Evolutionary conservation across 495 filamentous ascomycete species (phyloP).

Genomic region (Penicillium cosmopolitanum): DNA sequence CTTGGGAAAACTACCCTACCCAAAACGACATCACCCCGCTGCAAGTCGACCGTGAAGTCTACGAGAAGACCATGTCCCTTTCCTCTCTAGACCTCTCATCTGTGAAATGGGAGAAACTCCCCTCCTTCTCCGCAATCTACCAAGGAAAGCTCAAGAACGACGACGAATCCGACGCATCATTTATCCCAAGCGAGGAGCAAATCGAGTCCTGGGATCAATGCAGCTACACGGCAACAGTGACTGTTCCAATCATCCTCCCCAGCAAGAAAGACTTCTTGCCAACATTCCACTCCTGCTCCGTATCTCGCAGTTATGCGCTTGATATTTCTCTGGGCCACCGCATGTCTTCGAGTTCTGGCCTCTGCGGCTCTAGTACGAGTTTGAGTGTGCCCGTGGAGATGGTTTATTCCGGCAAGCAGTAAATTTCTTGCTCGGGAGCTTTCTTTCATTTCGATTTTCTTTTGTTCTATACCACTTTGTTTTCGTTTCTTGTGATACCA

Average conservation of each 20-base stretch:
- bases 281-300: constrained; percentile 79
- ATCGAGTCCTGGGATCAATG: constrained; percentile 1
- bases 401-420: constrained; percentile 2
- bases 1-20: constrained; percentile 41
- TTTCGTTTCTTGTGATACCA: background rate
- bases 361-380: constrained; percentile 6
- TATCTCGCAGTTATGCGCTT: constrained; percentile 70
- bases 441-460: background rate
- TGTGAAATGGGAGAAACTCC: constrained; percentile 58
- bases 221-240: constrained; percentile 60
- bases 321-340: constrained; percentile 55
- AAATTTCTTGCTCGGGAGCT: background rate
- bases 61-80: constrained; percentile 58
- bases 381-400: background rate
- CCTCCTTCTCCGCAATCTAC: constrained; percentile 9
- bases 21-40: constrained; percentile 29
- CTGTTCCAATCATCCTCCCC: constrained; percentile 70
- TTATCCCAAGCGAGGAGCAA: background rate
- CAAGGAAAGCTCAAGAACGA: background rate
- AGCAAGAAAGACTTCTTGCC: constrained; percentile 67
- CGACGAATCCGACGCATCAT: background rate
- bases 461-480: constrained; percentile 8
- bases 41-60: constrained; percentile 49
- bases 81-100: constrained; percentile 58
- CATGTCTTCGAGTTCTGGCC: background rate